Conservation (phyloP, 768 basidiomycete genomes). For the Amanita jacksonii region DNA sequence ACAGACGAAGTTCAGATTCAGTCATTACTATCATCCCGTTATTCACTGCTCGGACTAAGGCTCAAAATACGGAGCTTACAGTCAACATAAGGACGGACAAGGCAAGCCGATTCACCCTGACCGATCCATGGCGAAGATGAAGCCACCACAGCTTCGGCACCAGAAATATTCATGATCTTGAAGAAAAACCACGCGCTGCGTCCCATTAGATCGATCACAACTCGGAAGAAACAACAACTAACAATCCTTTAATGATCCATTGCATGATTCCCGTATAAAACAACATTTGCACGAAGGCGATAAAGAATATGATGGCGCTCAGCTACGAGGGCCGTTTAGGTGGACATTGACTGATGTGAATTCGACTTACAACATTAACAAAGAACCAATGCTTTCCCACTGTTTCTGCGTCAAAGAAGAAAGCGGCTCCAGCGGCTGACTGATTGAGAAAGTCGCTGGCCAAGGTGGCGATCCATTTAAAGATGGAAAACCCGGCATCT, state of each 20-base stretch:
- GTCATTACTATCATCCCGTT: conserved; percentile 51
- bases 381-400: conserved; percentile 76
- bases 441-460: conserved; percentile 73
- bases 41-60: neutral
- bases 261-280: conserved; percentile 91
- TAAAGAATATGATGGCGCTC: conserved; percentile 83
- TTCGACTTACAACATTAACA: conserved; percentile 53
- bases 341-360: neutral
- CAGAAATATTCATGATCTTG: conserved; percentile 86
- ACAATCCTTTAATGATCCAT: conserved; percentile 86
- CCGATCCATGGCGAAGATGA: conserved; percentile 92
- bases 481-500: conserved; percentile 72
- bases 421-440: conserved; percentile 59
- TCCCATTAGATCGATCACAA: neutral
- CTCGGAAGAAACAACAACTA: conserved; percentile 16
- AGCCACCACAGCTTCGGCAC: conserved; percentile 89
- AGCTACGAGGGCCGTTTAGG: conserved; percentile 32
- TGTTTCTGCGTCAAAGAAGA: conserved; percentile 72
- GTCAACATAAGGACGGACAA: conserved; percentile 79
- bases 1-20: conserved; percentile 65
- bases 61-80: conserved; percentile 20
- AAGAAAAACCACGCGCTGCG: conserved; percentile 86
- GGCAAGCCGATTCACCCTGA: conserved; percentile 79
- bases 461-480: conserved; percentile 73
- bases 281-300: conserved; percentile 87